Base-by-base conservation (phyloP, 148 eudicot genomes). In the Oxyria digyna region DNA sequence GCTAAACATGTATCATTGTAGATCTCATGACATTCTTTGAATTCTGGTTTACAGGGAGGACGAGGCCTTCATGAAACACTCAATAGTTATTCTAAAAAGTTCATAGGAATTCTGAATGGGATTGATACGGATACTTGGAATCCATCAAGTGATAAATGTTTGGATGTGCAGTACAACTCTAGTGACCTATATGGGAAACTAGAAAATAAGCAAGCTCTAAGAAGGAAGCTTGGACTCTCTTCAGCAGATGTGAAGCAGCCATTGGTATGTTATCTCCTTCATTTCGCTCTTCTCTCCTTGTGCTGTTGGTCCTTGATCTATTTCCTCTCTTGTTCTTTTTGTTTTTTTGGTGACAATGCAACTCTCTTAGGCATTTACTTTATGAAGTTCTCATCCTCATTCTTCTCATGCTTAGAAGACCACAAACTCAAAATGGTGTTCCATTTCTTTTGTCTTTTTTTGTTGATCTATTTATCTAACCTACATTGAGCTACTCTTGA, bases 101-200 rank as follows among this genome's bases (percentile, higher is more conserved):
- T 94, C 76, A 72, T 80, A 50, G 98, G 98, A 72, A 84, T 94
- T 70, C 85, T 90, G 63, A 94, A 94, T 80, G 98, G 98, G 70
- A 94, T 94, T 72, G 98, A 94, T 81, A 88, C 92, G 40, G 93
- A 90, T 79, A 72, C 81, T 46, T 94, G 98, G 98, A 88, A 94
- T 81, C 98, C 98, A 67, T 87, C 92, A 31, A 86, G 86, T 35
- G 98, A 94, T 80, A 71, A 80, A 26, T 78, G 70, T 76, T 86
- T 94, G 69, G 76, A 83, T 55, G 90, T 85, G 72, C 98, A 90
- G 75, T 94, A 90, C 68, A 86, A 55, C 70, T 76, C 87, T 75
- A 69, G 49, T 74, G 96, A 94, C 80, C 86, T 88, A 57, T 81
- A 75, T 55, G 97, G 97, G 57, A 94, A 94, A 76, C 83, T 77